Conservation (phyloP, 2,329 filamentous ascomycete species). For the Talaromyces sp. region DNA sequence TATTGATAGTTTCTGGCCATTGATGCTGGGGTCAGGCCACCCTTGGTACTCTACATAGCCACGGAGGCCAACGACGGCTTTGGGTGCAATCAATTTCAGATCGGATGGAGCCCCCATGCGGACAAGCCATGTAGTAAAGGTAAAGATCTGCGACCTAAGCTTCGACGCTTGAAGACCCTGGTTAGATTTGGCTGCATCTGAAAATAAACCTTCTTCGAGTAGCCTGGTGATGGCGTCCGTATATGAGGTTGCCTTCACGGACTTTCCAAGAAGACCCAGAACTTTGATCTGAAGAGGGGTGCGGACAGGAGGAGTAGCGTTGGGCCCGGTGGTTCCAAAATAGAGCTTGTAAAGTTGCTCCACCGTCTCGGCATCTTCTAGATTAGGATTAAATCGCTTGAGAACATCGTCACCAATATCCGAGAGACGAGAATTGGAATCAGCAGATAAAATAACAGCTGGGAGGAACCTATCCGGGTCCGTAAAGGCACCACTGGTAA, state of each 20-base stretch:
- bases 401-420: conserved; percentile 84
- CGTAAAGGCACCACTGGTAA: conserved; percentile 79
- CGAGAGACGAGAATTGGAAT: conserved; percentile 72
- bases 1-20: conserved; percentile 49
- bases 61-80: conserved; percentile 63
- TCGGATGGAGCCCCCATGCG: conserved; percentile 60
- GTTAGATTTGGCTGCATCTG: conserved; percentile 36
- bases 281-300: conserved; percentile 72
- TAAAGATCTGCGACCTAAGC: conserved; percentile 75
- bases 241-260: conserved; percentile 65
- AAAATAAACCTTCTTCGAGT: conserved; percentile 60
- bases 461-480: conserved; percentile 80
- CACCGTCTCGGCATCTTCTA: conserved; percentile 65
- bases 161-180: conserved; percentile 70
- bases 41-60: conserved; percentile 74
- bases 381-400: conserved; percentile 64
- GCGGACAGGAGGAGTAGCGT: conserved; percentile 46
- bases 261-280: conserved; percentile 69
- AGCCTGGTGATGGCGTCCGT: conserved; percentile 62
- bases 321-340: conserved; percentile 50
- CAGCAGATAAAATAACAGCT: conserved; percentile 75
- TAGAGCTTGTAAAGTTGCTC: conserved; percentile 67
- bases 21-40: conserved; percentile 63
- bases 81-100: conserved; percentile 61
- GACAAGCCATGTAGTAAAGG: conserved; percentile 82